phyloP scores from a whole-genome alignment of 73 alveolate species.

The Blepharisma japonicum region DNA sequence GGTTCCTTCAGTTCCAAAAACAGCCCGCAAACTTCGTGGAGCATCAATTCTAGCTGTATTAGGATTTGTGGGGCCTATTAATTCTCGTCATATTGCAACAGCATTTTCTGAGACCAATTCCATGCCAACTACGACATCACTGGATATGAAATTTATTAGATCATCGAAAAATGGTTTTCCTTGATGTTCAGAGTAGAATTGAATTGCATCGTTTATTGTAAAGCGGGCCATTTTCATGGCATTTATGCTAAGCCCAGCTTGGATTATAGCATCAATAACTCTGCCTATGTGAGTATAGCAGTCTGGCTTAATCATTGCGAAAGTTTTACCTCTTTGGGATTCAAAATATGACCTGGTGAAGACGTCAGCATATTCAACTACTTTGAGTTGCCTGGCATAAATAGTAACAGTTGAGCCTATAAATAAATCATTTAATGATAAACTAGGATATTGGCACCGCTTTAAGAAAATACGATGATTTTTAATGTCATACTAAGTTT shows the following conservation, averaged over 20 bases:
- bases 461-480: conserved; percentile 84
- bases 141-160: conserved; percentile 73
- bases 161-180: conserved; percentile 90
- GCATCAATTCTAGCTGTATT: conserved; percentile 83
- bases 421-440: conserved; percentile 75
- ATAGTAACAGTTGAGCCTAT: conserved; percentile 84
- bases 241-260: conserved; percentile 80
- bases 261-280: conserved; percentile 71
- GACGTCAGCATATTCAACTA: conserved; percentile 91
- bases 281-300: conserved; percentile 92
- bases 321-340: conserved; percentile 68
- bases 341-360: conserved; percentile 86
- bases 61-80: conserved; percentile 95
- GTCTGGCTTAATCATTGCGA: conserved; percentile 97
- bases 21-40: conserved; percentile 88
- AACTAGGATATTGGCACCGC: conserved; percentile 78
- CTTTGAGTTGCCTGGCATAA: conserved; percentile 88
- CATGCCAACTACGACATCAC: conserved; percentile 92
- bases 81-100: conserved; percentile 81
- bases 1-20: conserved; percentile 92
- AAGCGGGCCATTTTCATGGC: conserved; percentile 89
- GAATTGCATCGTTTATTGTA: conserved; percentile 63
- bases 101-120: conserved; percentile 93
- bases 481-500: conserved; percentile 79
- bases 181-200: conserved; percentile 77